Base-by-base conservation (phyloP, 2,329 filamentous ascomycete genomes). In the Plectosphaerella plurivora region DNA sequence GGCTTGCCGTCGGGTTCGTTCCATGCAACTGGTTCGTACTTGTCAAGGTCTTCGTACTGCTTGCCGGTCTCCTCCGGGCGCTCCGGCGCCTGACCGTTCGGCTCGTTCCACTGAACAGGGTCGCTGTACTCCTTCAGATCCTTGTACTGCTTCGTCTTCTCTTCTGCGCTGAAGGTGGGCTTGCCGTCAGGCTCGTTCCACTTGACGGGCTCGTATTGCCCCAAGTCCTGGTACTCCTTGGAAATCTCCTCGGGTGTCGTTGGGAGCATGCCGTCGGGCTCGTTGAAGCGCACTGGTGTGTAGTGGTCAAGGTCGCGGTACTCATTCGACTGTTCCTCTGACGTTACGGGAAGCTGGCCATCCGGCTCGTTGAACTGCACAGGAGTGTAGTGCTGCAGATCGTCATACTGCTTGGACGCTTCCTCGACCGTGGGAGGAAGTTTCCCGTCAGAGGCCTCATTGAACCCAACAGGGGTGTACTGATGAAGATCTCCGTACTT, bases 111-210 rank as follows among this genome's bases (percentile, higher is more conserved):
- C 5, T 51, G 50, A 6, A 63, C 57, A 10, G 66, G 58, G 15
- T 37, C 15, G 24, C 63, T 64, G 48, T 73, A 72, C 14, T 63
- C 53, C 24, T 60, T 60, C 45, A 72, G 63, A 25, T 75, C 68
- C 4, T 65, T 55, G 55, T 75, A 75, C 14, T 64, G 56, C 53
- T 71, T 68, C n/a, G 73, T 74, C 18, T 62, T 55, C 47, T 75
- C 71, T 22, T 73, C 70, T 1, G 59, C 53, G 1, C 64, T 67
- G 16, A 59, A 52, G 4, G 59, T 53, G 18, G 56, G 63, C 15
- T 67, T 55, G 3, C 67, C 67, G 51, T 71, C 65, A 2, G 70
- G 68, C 50, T 71, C 67, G 33, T 74, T 72, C 60, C 65, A 70
- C 5, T 51, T 53, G 14, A 70, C 61, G 3, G 69, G 65, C 2